Base-by-base conservation (phyloP, 805 yeast genomes). In the Lipomyces lipofer region DNA sequence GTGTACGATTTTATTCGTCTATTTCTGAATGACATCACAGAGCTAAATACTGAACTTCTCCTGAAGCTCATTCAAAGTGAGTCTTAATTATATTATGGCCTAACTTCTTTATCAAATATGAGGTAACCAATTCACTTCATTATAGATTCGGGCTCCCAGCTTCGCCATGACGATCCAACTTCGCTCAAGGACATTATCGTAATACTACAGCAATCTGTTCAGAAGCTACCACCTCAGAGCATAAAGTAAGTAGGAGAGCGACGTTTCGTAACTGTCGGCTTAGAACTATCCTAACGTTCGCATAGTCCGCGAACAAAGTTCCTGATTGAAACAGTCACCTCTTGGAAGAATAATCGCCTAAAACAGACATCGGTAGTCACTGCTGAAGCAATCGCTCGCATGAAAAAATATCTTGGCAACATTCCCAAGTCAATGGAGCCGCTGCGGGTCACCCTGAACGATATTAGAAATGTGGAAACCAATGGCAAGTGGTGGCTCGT, bases 401-500 rank as follows among this genome's bases (percentile, higher is more conserved):
- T 88, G 66, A 85, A 80, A 63, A 88, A 87, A 67, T 78, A 77
- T 48, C 68, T 88, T 40, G 86, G 86, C 2, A 68, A 77, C 0
- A 71, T 84, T 38, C 72, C 72, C 22, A 49, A 47, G 28, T 27
- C 47, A n/a, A 50, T 47, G 27, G 98, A 94, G 51, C 87, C 99
- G 1, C 76, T 94, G 24, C 89, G 87, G 62, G 98, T 94, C 0
- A 74, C 88, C 2, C 73, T 92, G 19, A 84, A 82, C 43, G 99
- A 94, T 72, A 89, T 94, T 53, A 82, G 80, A 46, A 82, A 80
- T 57, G 78, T 88, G 22, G 87, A 85, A 12, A 80, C 85, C 0
- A 82, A 83, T 60, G 99, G 99, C 53, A 94, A 92, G 71, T 94
- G 99, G 99, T 94, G 99, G 99, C 75, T 94, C 29, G 92, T 94